These are phyloP conservation scores for Strobilomyces confusus DNA, from an alignment of 768 basidiomycete genomes.

Conservation along the genomic window DNA sequence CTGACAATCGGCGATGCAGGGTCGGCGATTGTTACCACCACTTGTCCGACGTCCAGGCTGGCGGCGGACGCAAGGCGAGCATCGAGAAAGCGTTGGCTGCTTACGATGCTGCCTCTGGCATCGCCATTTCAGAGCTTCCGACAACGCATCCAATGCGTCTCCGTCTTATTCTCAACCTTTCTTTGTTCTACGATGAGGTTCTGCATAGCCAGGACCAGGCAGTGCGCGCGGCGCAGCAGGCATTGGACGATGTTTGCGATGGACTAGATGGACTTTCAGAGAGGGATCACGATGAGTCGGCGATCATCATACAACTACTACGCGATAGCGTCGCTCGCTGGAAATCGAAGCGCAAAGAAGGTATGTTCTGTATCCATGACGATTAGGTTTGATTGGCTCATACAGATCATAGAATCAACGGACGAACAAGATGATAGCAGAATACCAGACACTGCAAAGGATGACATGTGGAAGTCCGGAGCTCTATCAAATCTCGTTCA, in stretches of 20 bases:
- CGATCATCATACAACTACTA: neutral
- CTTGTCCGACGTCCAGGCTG: neutral
- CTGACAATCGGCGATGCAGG: neutral
- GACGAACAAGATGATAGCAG: neutral
- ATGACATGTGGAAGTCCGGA: neutral
- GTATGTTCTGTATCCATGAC: neutral
- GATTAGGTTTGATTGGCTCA: neutral
- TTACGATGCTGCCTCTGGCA: neutral
- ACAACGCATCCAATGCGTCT: neutral
- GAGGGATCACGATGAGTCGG: neutral
- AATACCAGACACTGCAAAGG: neutral
- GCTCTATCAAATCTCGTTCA: neutral
- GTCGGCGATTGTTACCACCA: neutral
- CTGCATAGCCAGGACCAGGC: neutral
- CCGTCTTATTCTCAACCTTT: neutral
- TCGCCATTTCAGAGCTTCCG: neutral
- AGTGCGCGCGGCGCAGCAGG: neutral
- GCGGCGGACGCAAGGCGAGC: neutral
- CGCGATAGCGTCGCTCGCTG: neutral
- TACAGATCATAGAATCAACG: neutral
- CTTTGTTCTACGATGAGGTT: neutral
- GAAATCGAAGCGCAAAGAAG: neutral
- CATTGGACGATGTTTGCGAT: neutral
- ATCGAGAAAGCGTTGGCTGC: neutral
- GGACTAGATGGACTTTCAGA: neutral